These are phyloP conservation scores for Nemania bipapillata DNA, from an alignment of 2,329 filamentous ascomycete genomes.

Conservation along the genomic window DNA sequence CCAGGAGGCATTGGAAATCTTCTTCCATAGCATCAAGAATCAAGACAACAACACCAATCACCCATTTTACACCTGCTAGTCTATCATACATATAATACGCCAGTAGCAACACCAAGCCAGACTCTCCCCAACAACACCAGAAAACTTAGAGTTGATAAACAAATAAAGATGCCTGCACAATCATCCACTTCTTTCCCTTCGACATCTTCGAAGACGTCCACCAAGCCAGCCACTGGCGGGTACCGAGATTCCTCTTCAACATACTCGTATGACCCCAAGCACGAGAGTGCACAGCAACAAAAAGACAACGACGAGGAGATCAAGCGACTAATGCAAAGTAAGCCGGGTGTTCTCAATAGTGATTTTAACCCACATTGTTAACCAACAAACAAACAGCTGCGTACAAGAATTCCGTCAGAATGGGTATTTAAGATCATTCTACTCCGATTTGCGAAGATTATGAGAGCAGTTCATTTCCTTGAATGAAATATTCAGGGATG, in stretches of 20 bases:
- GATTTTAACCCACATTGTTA: neutral
- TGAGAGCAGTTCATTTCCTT: neutral
- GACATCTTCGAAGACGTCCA: conserved; percentile 20
- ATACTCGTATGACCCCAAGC: conserved; percentile 37
- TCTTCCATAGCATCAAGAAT: conserved; percentile 8
- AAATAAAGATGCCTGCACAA: conserved; percentile 31
- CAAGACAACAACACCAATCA: conserved; percentile 8
- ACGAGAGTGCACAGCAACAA: conserved; percentile 11
- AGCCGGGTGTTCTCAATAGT: neutral
- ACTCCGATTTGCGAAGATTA: neutral
- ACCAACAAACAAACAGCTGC: conserved; percentile 27
- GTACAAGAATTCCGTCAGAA: conserved; percentile 36
- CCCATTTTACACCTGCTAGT: neutral
- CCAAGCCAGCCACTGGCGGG: conserved; percentile 12
- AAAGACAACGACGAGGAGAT: conserved; percentile 25
- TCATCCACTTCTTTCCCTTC: conserved; percentile 21
- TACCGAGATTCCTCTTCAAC: conserved; percentile 36
- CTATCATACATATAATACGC: neutral
- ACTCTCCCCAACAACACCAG: neutral
- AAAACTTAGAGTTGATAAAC: neutral
- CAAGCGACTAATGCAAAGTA: conserved; percentile 33
- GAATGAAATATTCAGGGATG: neutral
- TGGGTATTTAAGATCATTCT: conserved; percentile 20
- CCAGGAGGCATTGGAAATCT: conserved; percentile 3
- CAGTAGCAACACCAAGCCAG: neutral